These are phyloP conservation scores for Leishmania major DNA, from an alignment of 208 protist species.

Conservation along the genomic window DNA sequence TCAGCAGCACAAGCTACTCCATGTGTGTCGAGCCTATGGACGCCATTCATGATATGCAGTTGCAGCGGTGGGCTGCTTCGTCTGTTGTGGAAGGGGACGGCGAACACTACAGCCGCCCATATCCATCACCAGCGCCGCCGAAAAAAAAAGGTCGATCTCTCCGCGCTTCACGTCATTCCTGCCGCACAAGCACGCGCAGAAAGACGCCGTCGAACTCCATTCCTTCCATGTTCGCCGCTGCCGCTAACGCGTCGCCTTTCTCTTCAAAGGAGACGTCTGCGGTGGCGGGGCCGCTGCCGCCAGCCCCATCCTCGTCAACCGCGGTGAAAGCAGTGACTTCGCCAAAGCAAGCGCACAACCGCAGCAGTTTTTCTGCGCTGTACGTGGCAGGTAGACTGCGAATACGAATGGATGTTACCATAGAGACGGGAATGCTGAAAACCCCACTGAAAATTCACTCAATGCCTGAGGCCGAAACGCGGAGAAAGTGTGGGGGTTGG, in stretches of 20 bases:
- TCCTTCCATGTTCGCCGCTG: constrained; percentile 72
- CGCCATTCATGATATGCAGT: neutral
- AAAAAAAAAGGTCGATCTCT: neutral
- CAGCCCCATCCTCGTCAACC: constrained; percentile 7
- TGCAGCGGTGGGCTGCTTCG: neutral
- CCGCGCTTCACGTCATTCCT: constrained; percentile 10
- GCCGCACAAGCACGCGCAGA: constrained; percentile 48
- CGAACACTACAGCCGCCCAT: too few relatives aligned
- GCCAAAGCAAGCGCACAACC: constrained; percentile 75
- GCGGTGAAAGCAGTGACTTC: constrained; percentile 48
- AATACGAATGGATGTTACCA: constrained; percentile 56
- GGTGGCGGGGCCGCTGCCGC: neutral
- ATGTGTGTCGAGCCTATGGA: neutral
- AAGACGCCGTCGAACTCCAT: constrained; percentile 69
- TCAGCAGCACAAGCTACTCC: neutral
- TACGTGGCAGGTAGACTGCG: constrained; percentile 40
- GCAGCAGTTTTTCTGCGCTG: constrained; percentile 54
- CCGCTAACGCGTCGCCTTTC: constrained; percentile 51
- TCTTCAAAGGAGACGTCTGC: constrained; percentile 64
- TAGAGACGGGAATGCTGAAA: constrained; percentile 19
- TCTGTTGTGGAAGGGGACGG: neutral
- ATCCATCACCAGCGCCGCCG: neutral
- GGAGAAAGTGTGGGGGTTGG: neutral
- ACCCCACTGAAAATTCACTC: neutral
- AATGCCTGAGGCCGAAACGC: neutral